phyloP scores from a whole-genome alignment of 495 filamentous ascomycete genomes.

The Xylaria intraflava region DNA sequence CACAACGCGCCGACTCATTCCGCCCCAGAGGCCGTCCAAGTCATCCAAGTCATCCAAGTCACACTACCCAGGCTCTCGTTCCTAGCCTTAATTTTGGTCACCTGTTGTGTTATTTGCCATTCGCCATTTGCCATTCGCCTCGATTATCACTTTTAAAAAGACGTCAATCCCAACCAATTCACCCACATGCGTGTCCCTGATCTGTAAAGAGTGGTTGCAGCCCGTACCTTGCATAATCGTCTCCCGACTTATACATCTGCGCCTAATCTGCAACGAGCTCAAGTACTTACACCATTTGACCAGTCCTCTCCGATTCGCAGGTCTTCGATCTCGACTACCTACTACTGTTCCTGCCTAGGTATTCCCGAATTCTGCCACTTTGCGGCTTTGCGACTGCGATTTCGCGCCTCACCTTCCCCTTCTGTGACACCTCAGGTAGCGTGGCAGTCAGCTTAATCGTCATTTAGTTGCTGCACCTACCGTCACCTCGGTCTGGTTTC shows the following conservation, averaged over 20 bases:
- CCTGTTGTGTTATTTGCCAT: slow-evolving; percentile 4
- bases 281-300: slow-evolving; percentile 8
- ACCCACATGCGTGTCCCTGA: slow-evolving; percentile 15
- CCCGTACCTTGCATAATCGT: slow-evolving; percentile 30
- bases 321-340: slow-evolving; percentile 1
- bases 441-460: slow-evolving; percentile 28
- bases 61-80: too few species aligned
- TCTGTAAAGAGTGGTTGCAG: slow-evolving; percentile 20
- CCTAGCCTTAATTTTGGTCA: too few species aligned
- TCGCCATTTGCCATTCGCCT: slow-evolving; percentile 1
- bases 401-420: background rate
- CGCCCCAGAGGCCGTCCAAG: background rate
- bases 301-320: background rate
- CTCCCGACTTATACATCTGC: slow-evolving; percentile 9
- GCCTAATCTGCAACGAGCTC: background rate
- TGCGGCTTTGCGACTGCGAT: background rate
- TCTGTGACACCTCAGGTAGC: slow-evolving; percentile 26
- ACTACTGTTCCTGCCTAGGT: background rate
- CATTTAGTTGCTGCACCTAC: slow-evolving; percentile 35
- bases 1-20: slow-evolving; percentile 12
- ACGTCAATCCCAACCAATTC: slow-evolving; percentile 12
- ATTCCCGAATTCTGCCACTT: background rate
- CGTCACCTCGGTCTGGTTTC: slow-evolving; percentile 26
- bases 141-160: slow-evolving; percentile 11
- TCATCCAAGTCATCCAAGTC: too few species aligned